phyloP scores from a whole-genome alignment of 83 land plant species.

The Larix sibirica region DNA sequence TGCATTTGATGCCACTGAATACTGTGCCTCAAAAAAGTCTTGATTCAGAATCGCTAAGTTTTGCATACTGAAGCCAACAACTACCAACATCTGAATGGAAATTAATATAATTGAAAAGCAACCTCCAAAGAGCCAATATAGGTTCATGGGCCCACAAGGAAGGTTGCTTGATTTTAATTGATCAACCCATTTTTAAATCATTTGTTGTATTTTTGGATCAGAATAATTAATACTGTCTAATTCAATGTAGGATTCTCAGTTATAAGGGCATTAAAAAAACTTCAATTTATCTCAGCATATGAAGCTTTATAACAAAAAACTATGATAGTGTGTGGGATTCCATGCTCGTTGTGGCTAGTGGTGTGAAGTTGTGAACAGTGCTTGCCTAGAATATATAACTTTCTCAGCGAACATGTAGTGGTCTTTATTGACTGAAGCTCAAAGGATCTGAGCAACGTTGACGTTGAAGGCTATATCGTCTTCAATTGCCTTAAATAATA shows the following conservation, averaged over 20 bases:
- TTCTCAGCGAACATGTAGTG: constrained; percentile 65
- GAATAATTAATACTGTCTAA: constrained; percentile 23
- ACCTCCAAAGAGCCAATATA: constrained; percentile 82
- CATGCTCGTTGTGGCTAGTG: constrained; percentile 98
- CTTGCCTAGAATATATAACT: constrained; percentile 77
- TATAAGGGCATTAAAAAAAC: constrained; percentile 64
- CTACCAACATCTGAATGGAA: constrained; percentile 73
- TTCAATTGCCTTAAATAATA: constrained; percentile 40
- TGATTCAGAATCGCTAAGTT: constrained; percentile 85
- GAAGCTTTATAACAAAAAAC: constrained; percentile 91
- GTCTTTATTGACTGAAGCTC: constrained; percentile 82
- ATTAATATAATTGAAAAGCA: constrained; percentile 70
- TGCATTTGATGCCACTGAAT: constrained; percentile 85
- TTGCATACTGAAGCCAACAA: constrained; percentile 99
- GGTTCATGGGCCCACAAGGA: constrained; percentile 98
- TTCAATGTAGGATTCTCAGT: constrained; percentile 45
- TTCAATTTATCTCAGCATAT: constrained; percentile 91
- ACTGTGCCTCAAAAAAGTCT: constrained; percentile 92
- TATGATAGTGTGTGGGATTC: constrained; percentile 95
- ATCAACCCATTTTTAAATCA: constrained; percentile 77
- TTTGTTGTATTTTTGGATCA: constrained; percentile 41
- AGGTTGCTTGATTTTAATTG: constrained; percentile 82
- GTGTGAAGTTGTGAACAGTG: constrained; percentile 92
- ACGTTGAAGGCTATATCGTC: constrained; percentile 72
- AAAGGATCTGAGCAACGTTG: constrained; percentile 83